Evolutionary conservation across 805 yeast genomes (phyloP).

Genomic region (Ogataea pini): DNA sequence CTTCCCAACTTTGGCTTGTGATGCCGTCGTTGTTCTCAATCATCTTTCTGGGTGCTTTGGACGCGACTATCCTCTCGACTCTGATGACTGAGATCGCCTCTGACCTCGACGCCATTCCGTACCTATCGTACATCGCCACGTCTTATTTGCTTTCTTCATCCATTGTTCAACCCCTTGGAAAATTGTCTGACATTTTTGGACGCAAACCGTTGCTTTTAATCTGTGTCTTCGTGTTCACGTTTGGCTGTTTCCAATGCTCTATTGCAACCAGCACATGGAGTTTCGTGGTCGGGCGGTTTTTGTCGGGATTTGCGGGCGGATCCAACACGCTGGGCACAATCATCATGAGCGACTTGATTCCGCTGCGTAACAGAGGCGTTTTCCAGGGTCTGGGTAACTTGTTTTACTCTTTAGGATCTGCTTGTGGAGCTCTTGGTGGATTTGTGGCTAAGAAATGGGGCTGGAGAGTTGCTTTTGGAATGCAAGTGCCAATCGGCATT

Average conservation of each 20-base stretch:
- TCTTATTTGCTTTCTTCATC: conserved; percentile 68
- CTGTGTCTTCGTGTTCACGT: conserved; percentile 55
- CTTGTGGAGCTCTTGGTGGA: conserved; percentile 64
- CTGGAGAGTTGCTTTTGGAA: conserved; percentile 64
- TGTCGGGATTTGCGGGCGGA: conserved; percentile 93
- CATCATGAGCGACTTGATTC: conserved; percentile 75
- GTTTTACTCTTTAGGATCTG: conserved; percentile 77
- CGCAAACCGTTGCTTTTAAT: conserved; percentile 52
- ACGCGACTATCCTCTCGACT: conserved; percentile 68
- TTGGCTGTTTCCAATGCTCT: conserved; percentile 61
- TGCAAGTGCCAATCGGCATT: conserved; percentile 55
- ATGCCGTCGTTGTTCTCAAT: conserved; percentile 46
- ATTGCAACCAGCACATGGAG: conserved; percentile 46
- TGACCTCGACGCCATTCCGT: conserved; percentile 62
- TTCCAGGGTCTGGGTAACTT: conserved; percentile 86
- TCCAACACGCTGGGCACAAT: conserved; percentile 76
- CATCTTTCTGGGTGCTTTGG: conserved; percentile 64
- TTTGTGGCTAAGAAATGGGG: conserved; percentile 55
- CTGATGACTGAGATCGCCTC: conserved; percentile 65
- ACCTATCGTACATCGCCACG: conserved; percentile 73
- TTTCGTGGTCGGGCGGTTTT: conserved; percentile 58
- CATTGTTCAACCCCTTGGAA: conserved; percentile 75
- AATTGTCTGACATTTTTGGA: conserved; percentile 71
- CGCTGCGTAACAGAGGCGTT: conserved; percentile 77
- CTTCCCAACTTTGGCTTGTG: conserved; percentile 33